Conservation (phyloP, 2,329 filamentous ascomycete species). For the Keithomyces neogunnii region DNA sequence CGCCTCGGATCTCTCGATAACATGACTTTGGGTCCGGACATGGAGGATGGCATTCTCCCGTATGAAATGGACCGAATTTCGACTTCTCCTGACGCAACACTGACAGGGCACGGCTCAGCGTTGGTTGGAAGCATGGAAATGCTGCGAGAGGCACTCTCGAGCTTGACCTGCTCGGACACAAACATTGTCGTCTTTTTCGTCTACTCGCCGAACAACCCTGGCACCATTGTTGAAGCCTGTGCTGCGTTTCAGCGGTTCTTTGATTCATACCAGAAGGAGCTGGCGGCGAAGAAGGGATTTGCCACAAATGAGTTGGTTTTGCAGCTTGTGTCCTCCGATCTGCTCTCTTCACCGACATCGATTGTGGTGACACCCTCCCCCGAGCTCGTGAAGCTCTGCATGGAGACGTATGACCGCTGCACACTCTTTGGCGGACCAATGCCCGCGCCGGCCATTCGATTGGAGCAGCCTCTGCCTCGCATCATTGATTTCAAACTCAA, state of each 20-base stretch:
- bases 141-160: slow-evolving; percentile 37
- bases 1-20: slow-evolving; percentile 60
- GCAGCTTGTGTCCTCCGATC: slow-evolving; percentile 62
- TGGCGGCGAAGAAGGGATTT: slow-evolving; percentile 31
- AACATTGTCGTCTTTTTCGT: slow-evolving; percentile 72
- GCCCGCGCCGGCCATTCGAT: slow-evolving; percentile 61
- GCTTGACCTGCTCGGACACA: slow-evolving; percentile 33
- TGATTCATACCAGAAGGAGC: slow-evolving; percentile 43
- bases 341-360: slow-evolving; percentile 55
- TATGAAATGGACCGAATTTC: slow-evolving; percentile 40
- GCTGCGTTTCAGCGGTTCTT: slow-evolving; percentile 66
- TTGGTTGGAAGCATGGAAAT: slow-evolving; percentile 40
- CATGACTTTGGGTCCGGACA: slow-evolving; percentile 31
- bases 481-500: slow-evolving; percentile 67
- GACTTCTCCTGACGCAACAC: slow-evolving; percentile 30
- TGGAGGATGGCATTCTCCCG: slow-evolving; percentile 37
- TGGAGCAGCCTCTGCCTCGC: slow-evolving; percentile 62
- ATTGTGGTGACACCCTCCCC: slow-evolving; percentile 53
- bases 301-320: slow-evolving; percentile 60
- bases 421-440: slow-evolving; percentile 46
- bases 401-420: slow-evolving; percentile 74
- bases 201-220: slow-evolving; percentile 55
- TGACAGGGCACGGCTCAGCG: slow-evolving; percentile 34
- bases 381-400: slow-evolving; percentile 54
- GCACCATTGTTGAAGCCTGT: slow-evolving; percentile 61